phyloP scores from a whole-genome alignment of 2,329 filamentous ascomycete genomes.

The Microascus cirrosus region DNA sequence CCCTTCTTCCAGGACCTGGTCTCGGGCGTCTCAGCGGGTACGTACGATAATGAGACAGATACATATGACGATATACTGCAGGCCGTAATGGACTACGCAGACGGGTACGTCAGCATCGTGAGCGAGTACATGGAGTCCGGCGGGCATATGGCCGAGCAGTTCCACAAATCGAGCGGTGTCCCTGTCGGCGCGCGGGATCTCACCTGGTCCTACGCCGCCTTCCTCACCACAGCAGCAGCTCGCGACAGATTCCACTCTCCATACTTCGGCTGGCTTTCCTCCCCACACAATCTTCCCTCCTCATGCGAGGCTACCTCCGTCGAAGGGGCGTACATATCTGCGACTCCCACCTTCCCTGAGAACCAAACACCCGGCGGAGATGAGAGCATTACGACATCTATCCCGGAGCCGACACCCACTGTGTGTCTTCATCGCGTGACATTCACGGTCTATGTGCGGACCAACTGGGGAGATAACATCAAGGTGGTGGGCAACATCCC shows the following conservation, averaged over 20 bases:
- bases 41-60: conserved; percentile 36
- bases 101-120: conserved; percentile 51
- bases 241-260: conserved; percentile 41
- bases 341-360: conserved; percentile 30
- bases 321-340: conserved; percentile 34
- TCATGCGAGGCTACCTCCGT: conserved; percentile 35
- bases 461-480: conserved; percentile 50
- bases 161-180: conserved; percentile 35
- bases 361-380: conserved; percentile 1
- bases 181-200: conserved; percentile 55
- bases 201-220: conserved; percentile 64
- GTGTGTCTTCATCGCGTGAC: conserved; percentile 28
- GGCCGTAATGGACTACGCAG: conserved; percentile 46
- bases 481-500: conserved; percentile 40
- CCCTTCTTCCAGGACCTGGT: conserved; percentile 61
- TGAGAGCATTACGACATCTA: not conserved
- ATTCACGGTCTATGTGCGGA: conserved; percentile 48
- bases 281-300: conserved; percentile 34
- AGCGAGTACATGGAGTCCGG: conserved; percentile 48
- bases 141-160: conserved; percentile 61
- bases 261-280: conserved; percentile 39
- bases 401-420: conserved; percentile 2
- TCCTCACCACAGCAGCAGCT: conserved; percentile 51
- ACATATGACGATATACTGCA: conserved; percentile 44
- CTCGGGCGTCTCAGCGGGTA: conserved; percentile 47